phyloP scores from a whole-genome alignment of 306 rosid species.

The Quercus wislizeni region DNA sequence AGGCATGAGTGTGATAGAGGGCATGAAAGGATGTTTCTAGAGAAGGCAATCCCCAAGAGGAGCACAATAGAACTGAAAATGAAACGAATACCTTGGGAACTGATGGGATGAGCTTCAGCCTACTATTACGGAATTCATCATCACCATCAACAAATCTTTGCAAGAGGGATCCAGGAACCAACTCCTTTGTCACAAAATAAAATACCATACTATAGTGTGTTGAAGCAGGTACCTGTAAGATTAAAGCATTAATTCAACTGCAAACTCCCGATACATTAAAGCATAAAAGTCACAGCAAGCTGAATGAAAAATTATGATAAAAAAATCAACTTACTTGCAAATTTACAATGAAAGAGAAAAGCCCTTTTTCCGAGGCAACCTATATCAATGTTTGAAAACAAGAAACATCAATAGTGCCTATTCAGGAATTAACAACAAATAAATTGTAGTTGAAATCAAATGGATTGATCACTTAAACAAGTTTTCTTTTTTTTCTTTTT shows the following conservation, averaged over 20 bases:
- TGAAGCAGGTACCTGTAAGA: slow-evolving; percentile 84
- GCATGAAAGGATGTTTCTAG: neutral
- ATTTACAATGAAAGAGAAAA: slow-evolving; percentile 78
- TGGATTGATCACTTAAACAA: neutral
- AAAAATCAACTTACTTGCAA: slow-evolving; percentile 70
- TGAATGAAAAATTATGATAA: neutral
- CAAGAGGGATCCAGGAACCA: slow-evolving; percentile 88
- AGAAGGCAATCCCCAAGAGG: neutral
- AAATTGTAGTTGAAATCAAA: neutral
- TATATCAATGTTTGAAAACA: slow-evolving; percentile 31
- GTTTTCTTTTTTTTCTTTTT: neutral
- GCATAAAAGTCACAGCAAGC: slow-evolving; percentile 10
- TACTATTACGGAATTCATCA: slow-evolving; percentile 95
- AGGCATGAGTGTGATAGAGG: neutral
- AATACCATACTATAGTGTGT: slow-evolving; percentile 97
- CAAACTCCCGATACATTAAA: slow-evolving; percentile 11
- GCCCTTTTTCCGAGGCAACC: slow-evolving; percentile 94
- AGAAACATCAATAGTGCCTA: slow-evolving; percentile 4
- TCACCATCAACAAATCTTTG: slow-evolving; percentile 97
- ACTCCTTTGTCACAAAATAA: slow-evolving; percentile 81
- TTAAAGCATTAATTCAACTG: slow-evolving; percentile 23
- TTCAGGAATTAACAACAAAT: neutral
- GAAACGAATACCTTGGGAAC: slow-evolving; percentile 78
- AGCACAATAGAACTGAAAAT: neutral
- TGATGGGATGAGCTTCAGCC: slow-evolving; percentile 96